These are phyloP conservation scores for Leptodermis oblonga DNA, from an alignment of 257 asterid species.

Conservation along the genomic window DNA sequence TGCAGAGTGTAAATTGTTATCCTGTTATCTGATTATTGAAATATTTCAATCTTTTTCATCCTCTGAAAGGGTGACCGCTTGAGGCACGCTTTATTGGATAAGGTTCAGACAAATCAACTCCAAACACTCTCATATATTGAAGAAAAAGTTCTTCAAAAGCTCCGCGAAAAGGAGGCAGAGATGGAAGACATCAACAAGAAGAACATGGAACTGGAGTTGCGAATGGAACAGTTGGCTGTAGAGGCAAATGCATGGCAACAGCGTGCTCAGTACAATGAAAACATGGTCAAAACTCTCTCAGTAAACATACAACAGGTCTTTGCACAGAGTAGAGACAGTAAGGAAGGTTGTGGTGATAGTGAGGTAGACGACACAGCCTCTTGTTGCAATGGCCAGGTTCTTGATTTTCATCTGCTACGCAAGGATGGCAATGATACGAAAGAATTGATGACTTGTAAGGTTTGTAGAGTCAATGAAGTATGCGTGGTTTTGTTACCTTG, in stretches of 20 bases:
- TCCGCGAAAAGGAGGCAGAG: slow-evolving; percentile 74
- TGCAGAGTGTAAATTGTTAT: background rate
- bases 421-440: slow-evolving; percentile 46
- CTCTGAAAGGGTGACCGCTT: slow-evolving; percentile 65
- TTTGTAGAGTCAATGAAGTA: slow-evolving; percentile 68
- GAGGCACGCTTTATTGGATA: slow-evolving; percentile 70
- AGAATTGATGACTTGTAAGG: slow-evolving; percentile 76
- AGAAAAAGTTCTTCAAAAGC: slow-evolving; percentile 67
- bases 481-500: slow-evolving; percentile 92
- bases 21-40: background rate
- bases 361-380: slow-evolving; percentile 91
- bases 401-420: slow-evolving; percentile 41
- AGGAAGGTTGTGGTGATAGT: slow-evolving; percentile 98
- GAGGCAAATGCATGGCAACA: slow-evolving; percentile 95
- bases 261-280: slow-evolving; percentile 73
- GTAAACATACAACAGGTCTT: slow-evolving; percentile 66
- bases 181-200: slow-evolving; percentile 70
- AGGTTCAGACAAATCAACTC: slow-evolving; percentile 77
- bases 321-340: slow-evolving; percentile 74
- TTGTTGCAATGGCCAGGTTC: slow-evolving; percentile 59
- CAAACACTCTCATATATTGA: slow-evolving; percentile 73
- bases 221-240: slow-evolving; percentile 57
- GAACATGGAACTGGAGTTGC: slow-evolving; percentile 71
- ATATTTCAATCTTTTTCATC: slow-evolving; percentile 10
- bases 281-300: slow-evolving; percentile 68